These are phyloP conservation scores for Ricinus communis DNA, from an alignment of 345 rosid genomes.

Conservation along the genomic window DNA sequence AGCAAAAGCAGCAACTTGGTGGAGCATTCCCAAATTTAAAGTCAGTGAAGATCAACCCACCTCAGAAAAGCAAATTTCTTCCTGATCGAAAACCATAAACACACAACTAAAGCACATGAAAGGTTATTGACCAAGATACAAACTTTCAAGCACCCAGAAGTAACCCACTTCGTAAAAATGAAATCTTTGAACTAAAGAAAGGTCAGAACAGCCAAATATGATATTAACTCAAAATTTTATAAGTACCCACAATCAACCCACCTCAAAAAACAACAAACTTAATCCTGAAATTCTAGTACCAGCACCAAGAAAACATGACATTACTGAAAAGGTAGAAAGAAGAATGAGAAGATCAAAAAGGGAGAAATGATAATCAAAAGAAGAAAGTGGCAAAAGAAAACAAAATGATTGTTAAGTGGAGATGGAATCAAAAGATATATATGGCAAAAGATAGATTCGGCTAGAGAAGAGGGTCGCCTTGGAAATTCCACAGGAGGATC, in stretches of 20 bases:
- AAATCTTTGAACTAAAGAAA: background rate
- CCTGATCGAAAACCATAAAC: constrained; percentile 12
- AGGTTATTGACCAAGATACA: background rate
- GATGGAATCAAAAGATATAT: constrained; percentile 18
- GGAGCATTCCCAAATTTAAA: background rate
- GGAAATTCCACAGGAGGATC: constrained; percentile 27
- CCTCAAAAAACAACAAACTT: constrained; percentile 10
- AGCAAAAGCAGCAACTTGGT: background rate
- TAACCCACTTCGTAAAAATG: constrained; percentile 6
- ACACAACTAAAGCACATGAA: constrained; percentile 18
- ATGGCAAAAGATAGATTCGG: no score
- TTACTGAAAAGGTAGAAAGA: background rate
- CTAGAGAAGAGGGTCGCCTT: constrained; percentile 27
- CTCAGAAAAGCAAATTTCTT: constrained; percentile 21
- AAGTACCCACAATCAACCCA: constrained; percentile 5
- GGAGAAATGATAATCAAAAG: background rate
- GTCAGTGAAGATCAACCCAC: constrained; percentile 22
- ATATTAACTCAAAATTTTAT: background rate
- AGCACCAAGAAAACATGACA: constrained; percentile 20
- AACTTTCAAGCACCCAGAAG: background rate
- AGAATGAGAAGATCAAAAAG: background rate
- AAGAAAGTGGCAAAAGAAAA: background rate
- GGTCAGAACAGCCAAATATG: no score
- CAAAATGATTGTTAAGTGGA: background rate
- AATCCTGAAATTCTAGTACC: constrained; percentile 25